Percentiles rank a stretch among this genome's conserved stretches.
Conservation (phyloP, 2,329 filamentous ascomycete genomes). For the Falciphora oryzae region DNA sequence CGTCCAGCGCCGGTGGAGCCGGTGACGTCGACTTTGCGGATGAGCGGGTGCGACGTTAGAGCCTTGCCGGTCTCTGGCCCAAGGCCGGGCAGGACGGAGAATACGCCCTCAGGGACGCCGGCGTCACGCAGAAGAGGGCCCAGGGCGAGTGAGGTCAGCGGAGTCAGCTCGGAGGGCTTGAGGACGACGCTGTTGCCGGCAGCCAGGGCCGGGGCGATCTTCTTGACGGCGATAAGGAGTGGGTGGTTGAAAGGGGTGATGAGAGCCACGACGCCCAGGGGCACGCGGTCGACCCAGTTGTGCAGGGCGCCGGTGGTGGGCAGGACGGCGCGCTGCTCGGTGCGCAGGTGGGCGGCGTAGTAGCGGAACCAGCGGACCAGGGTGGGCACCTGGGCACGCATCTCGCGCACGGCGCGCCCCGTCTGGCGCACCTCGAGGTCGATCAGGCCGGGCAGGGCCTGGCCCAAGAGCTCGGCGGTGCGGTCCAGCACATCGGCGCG, state of each 20-base stretch:
- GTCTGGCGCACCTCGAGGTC: constrained; percentile 61
- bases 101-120: constrained; percentile 64
- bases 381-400: constrained; percentile 62
- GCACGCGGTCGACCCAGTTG: constrained; percentile 48
- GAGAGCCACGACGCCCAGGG: constrained; percentile 51
- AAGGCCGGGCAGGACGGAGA: constrained; percentile 55
- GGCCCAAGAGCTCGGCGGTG: constrained; percentile 48
- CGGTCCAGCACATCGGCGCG: constrained; percentile 59
- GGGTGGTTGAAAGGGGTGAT: constrained; percentile 57
- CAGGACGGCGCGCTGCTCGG: constrained; percentile 59
- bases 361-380: constrained; percentile 67
- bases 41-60: constrained; percentile 44
- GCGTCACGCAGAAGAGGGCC: constrained; percentile 57
- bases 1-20: constrained; percentile 67
- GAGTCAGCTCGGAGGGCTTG: constrained; percentile 59
- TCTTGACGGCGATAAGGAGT: constrained; percentile 52
- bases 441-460: constrained; percentile 50
- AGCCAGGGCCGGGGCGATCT: constrained; percentile 54
- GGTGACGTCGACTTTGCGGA: constrained; percentile 68
- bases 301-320: constrained; percentile 57
- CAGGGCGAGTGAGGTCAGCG: constrained; percentile 54
- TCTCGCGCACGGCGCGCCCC: constrained; percentile 62
- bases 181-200: constrained; percentile 54
- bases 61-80: constrained; percentile 47
- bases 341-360: constrained; percentile 61